Percentiles rank a stretch among this genome's conserved stretches.
These are phyloP conservation scores for Cicer chorassanicum DNA, from an alignment of 306 rosid genomes.

Conservation along the genomic window DNA sequence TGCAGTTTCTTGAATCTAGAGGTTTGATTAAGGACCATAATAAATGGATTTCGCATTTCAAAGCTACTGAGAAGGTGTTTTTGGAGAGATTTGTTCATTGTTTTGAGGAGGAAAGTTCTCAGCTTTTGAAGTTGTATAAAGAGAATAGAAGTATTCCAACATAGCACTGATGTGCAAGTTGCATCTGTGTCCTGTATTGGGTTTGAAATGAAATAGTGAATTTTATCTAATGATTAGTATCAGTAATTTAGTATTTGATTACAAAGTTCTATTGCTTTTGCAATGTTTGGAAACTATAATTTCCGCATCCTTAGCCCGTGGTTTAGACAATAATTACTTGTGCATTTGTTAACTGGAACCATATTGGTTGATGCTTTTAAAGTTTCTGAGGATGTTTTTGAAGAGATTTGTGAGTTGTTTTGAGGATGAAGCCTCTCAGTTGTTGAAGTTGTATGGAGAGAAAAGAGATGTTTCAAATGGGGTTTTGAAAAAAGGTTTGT, in stretches of 20 bases:
- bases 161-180: neutral
- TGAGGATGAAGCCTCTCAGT: slow-evolving; percentile 38
- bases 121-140: slow-evolving; percentile 44
- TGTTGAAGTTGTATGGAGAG: slow-evolving; percentile 45
- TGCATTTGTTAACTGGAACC: no score
- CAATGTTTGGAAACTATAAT: no score
- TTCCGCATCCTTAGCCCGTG: no score
- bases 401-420: slow-evolving; percentile 37
- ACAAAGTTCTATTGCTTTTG: no score
- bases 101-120: slow-evolving; percentile 39
- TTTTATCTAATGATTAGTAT: no score
- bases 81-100: slow-evolving; percentile 36
- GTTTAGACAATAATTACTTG: no score
- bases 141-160: slow-evolving; percentile 7
- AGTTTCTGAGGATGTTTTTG: slow-evolving; percentile 31
- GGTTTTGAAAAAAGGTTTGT: neutral
- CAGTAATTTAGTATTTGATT: no score
- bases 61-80: slow-evolving; percentile 4
- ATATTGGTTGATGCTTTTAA: neutral
- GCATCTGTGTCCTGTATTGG: neutral
- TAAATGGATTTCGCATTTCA: neutral
- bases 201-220: neutral
- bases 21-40: slow-evolving; percentile 39
- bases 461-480: neutral
- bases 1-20: slow-evolving; percentile 42